Base-by-base conservation (phyloP, 768 basidiomycete genomes). In the Lactarius evosmus region DNA sequence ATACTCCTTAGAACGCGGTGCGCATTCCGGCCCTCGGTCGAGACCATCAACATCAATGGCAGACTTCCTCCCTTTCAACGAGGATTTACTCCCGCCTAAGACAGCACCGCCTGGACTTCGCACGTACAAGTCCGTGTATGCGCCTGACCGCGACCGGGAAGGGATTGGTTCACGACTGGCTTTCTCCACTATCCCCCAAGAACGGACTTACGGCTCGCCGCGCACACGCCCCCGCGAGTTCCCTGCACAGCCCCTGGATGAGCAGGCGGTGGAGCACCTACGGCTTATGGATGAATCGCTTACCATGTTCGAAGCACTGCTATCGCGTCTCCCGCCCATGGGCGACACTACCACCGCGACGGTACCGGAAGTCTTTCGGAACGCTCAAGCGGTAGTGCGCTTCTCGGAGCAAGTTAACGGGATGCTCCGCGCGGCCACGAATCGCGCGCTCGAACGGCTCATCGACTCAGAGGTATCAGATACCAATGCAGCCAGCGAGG, bases 381-480 rank as follows among this genome's bases (percentile, higher is more conserved):
- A 78, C 56, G 88, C 91, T 2, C 83, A 85, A 70, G 78, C 77
- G 17, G 79, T 91, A 33, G 87, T 88, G 14, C 78, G 80, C 56
- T 79, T 84, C 33, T 82, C 89, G n/a, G 86, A 89, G 65, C 79
- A 81, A 66, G 75, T 94, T 60, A 89, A 90, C 68, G 79, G 69
- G 57, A 76, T 88, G 67, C 73, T 93, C 68, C 78, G 85, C 52
- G 70, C 74, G 1, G 84, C 82, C 2, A 85, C 84, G 16, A 75
- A 79, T 60, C 75, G 78, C 46, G 86, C 91, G 1, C 73, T 92
- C 56, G 88, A 91, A 66, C 80, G 83, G 59, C 88, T 91, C 74
- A 87, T 94, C 54, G 83, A 88, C 41, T 83, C 86, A 0, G 91
- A 93, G 72, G 85, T 93, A 2, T 82, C 82, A 11, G 83, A 80